Evolutionary conservation across 2,329 filamentous ascomycete species (phyloP), one percentile per base, ranked within the genome.

Genomic region (Sarocladium kiliense): DNA sequence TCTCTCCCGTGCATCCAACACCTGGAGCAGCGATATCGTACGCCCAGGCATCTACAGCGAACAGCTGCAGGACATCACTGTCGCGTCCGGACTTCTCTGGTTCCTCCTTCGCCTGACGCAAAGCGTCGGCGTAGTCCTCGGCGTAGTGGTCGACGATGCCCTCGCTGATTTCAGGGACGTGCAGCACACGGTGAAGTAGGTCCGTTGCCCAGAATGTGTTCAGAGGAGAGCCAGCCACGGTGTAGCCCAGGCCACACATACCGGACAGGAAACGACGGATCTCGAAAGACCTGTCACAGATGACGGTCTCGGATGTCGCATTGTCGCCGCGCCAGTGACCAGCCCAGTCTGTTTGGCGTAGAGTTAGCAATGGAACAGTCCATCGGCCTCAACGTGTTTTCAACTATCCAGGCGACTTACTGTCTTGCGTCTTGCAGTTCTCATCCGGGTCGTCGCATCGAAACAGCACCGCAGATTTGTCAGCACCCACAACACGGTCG

Each of bases 271-370:
- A 77, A 34, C 76, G 77, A 50, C 85, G 81, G 47, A 75, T 76
- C 36, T 71, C 64, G 67, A 82, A 89, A 1, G 84, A 87, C 1
- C 80, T 72, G 4, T 78, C 76, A 68, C 86, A 89, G 67, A 89
- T 88, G 60, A 88, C 86, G 2, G 85, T 89, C 68, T 89, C 85
- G 1, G 75, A 69, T 2, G 84, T 83, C 2, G 78, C 85, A 58
- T 88, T 88, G 25, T 67, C 63, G 42, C 85, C 85, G 55, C 86
- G 81, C 80, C 80, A 87, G 72, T 89, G 85, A 32, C 86, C 86
- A 45, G 75, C 86, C 78, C 80, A 88, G 53, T 73, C 84, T 87
- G 39, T 53, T 10, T 2, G n/a, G 26, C 1, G 6, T 21, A 19
- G 10, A 11, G 50, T 39, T 23, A 39, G 32, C 47, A 51, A 37